Base-by-base conservation (phyloP, 768 basidiomycete genomes). In the Mycena albidolilacea region DNA sequence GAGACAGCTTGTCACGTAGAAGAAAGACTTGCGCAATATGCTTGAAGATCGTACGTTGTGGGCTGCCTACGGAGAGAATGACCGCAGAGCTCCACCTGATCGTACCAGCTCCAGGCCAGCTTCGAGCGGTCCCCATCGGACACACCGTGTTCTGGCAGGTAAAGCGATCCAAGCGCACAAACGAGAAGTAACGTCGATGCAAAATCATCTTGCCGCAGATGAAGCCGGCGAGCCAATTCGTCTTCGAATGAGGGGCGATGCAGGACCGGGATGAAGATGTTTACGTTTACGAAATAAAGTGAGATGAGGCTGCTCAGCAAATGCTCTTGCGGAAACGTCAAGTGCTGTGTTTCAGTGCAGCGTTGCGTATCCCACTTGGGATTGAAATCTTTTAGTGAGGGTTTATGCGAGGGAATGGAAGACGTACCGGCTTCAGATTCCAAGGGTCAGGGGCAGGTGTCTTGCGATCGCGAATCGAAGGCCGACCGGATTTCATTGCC, bases 241-340 rank as follows among this genome's bases (percentile, higher is more conserved):
- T 78, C 76, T 39, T 87, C 82, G 69, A 92, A 91, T 19, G 82
- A 82, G 0, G 85, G 85, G 0, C 85, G 83, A 70, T 91, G 90
- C 8, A 92, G 78, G 1, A 92, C 76, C 0, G 90, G 90, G 1
- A 82, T 71, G 38, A 83, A 73, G 10, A 75, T 52, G 72, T 90
- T 87, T 69, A 81, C 35, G 46, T 82, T 61, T 0, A 62, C 64
- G 77, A 92, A 92, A 73, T 87, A 91, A n/a, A 85, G 79, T 44
- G 89, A 82, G 59, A 91, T 79, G 30, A 92, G 81, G 0, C 60
- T 41, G 7, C 68, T 59, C 7, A 82, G 81, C 23, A 92, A 79
- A 35, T 39, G 10, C 10, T 7, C 1, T 12, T 55, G 38, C 7
- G 52, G 60, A 35, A 63, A 63, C 7, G 21, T n/a, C 1, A 61